Evolutionary conservation across 2,329 filamentous ascomycete species (phyloP), one percentile per base, ranked within the genome.

Genomic region (Aspergillus tanneri): DNA sequence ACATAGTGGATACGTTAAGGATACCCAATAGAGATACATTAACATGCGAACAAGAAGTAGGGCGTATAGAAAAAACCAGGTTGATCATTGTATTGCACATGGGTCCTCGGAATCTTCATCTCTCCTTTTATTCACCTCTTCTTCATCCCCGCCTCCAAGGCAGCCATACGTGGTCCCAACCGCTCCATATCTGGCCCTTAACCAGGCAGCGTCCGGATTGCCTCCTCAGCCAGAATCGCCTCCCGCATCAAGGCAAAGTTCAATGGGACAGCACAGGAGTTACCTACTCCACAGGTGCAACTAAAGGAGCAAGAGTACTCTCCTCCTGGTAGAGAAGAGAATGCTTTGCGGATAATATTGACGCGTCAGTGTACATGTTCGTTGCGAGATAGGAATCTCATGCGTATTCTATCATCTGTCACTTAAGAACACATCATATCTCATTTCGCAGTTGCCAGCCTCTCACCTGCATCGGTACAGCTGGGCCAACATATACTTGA

Each of bases 401-500:
- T n/a, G n/a, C 23, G 19, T 47, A 42, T 9, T 56, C 38, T 4
- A 55, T 16, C 9, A 50, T 23, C 4, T 47, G 27, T 9, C 38
- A 46, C 3, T 55, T n/a, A 11, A 50, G 12, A 5, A 23, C 14
- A 28, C 32, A 46, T 6, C 52, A 52, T 11, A 48, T 38, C 1
- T 34, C 42, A 7, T 28, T 57, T 19, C 55, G 46, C 18, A 42
- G 18, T 14, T 34, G 25, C 57, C 57, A 59, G 18, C 23, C 5
- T 3, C 23, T 34, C 14, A 47, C 27, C 27, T 56, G 47, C 37
- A 48, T 9, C 27, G 56, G 56, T 5, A 59, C 47, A 0, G 50
- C 55, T 2, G 55, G 52, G 2, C 63, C 63, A 7, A 56, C 53
- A 25, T 66, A 66, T 8, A 65, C 55, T 27, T 58, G 34, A n/a